Conservation (phyloP, 2,329 filamentous ascomycete species). For the Clonostachys chloroleuca region DNA sequence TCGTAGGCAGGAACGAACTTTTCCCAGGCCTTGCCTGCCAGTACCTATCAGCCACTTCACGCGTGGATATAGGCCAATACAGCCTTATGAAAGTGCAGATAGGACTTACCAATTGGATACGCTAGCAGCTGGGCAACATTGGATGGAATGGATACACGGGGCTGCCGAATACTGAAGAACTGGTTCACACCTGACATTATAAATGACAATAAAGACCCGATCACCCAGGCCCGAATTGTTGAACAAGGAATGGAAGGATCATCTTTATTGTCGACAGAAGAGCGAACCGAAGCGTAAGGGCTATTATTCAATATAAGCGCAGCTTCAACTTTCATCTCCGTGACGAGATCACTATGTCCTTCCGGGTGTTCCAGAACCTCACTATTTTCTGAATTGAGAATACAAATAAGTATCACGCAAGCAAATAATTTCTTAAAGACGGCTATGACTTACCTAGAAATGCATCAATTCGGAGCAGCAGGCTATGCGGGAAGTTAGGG, state of each 20-base stretch:
- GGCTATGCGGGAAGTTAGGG: constrained; percentile 16
- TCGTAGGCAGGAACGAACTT: constrained; percentile 15
- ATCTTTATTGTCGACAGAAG: constrained; percentile 50
- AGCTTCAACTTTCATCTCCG: constrained; percentile 48
- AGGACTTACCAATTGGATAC: constrained; percentile 38
- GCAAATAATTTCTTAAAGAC: constrained; percentile 40
- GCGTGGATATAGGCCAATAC: constrained; percentile 11
- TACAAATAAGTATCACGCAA: constrained; percentile 36
- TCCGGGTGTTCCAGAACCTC: constrained; percentile 26
- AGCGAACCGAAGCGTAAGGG: constrained; percentile 50
- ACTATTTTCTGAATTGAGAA: constrained; percentile 11
- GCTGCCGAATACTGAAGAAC: constrained; percentile 50
- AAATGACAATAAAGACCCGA: constrained; percentile 41
- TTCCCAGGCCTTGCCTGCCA: constrained; percentile 21
- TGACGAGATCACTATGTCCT: constrained; percentile 31
- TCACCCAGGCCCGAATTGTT: constrained; percentile 46
- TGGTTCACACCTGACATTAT: constrained; percentile 44
- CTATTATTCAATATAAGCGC: constrained; percentile 47
- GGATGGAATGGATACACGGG: constrained; percentile 40
- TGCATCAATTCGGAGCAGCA: constrained; percentile 14
- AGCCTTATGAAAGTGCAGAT: constrained; percentile 1
- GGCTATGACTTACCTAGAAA: constrained; percentile 36
- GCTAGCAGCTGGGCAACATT: constrained; percentile 51
- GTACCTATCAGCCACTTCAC: constrained; percentile 4
- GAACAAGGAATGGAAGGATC: constrained; percentile 39